These are phyloP conservation scores for Sporisorium sorghi DNA, from an alignment of 1,284 basidiomycete genomes.

Conservation along the genomic window DNA sequence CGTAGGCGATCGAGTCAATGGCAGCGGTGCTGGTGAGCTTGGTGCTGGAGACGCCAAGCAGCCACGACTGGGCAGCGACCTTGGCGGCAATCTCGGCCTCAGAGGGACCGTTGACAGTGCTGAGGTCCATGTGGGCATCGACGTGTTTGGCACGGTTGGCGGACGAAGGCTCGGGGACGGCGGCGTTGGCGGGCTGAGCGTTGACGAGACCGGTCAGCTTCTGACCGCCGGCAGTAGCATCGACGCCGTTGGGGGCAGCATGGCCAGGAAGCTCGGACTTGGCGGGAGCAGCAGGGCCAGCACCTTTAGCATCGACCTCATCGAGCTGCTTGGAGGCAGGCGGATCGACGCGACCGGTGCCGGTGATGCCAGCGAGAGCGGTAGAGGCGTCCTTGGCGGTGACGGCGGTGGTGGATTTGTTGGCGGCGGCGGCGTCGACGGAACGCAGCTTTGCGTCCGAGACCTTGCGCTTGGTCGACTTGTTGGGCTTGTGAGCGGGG, in stretches of 20 bases:
- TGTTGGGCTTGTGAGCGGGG: constrained; percentile 59
- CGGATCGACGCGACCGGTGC: constrained; percentile 36
- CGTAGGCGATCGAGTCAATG: constrained; percentile 65
- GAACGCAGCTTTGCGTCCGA: constrained; percentile 49
- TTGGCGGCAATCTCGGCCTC: constrained; percentile 51
- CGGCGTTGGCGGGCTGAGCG: constrained; percentile 37
- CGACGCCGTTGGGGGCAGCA: constrained; percentile 46
- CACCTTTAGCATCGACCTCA: constrained; percentile 48
- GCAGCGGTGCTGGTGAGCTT: constrained; percentile 54
- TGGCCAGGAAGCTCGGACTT: constrained; percentile 38
- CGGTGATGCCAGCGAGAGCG: constrained; percentile 25
- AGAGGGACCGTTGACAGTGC: constrained; percentile 41
- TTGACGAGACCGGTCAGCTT: constrained; percentile 54
- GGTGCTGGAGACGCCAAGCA: constrained; percentile 51
- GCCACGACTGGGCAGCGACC: constrained; percentile 53
- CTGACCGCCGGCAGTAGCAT: constrained; percentile 45
- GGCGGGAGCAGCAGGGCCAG: constrained; percentile 35
- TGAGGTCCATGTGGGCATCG: constrained; percentile 55
- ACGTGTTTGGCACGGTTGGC: constrained; percentile 52
- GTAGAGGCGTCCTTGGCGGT: constrained; percentile 31
- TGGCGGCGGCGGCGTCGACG: constrained; percentile 2
- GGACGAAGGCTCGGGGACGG: constrained; percentile 49
- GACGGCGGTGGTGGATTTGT: constrained; percentile 19
- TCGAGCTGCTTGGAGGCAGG: constrained; percentile 58
- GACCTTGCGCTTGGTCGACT: constrained; percentile 57